phyloP scores from a whole-genome alignment of 768 basidiomycete genomes.

The Tulasnella sp. region DNA sequence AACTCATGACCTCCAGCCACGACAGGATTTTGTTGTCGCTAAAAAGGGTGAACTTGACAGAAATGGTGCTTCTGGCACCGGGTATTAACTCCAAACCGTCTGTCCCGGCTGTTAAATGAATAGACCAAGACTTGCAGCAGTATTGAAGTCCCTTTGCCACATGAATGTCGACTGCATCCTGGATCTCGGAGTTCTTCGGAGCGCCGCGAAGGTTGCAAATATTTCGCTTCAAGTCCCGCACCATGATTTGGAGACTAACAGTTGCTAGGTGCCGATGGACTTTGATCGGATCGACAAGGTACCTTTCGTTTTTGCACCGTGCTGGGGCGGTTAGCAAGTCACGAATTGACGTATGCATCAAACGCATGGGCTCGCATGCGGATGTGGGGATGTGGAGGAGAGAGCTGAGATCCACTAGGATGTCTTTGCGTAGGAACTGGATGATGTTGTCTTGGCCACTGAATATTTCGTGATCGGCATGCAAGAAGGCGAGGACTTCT shows the following conservation, averaged over 20 bases:
- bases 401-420: neutral
- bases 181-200: neutral
- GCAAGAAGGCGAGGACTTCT: neutral
- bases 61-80: too few species aligned
- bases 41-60: too few species aligned
- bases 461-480: neutral
- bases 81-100: too few species aligned
- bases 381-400: neutral
- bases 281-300: neutral
- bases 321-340: neutral
- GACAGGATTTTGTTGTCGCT: too few species aligned
- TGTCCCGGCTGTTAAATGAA: too few species aligned
- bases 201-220: neutral
- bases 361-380: neutral
- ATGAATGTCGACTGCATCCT: neutral
- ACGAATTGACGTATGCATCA: neutral
- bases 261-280: neutral
- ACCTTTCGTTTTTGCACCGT: neutral
- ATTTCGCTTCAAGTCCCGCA: neutral
- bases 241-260: neutral
- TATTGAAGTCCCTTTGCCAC: too few species aligned
- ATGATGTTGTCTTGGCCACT: neutral
- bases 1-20: too few species aligned
- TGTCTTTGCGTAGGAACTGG: neutral
- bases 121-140: too few species aligned